phyloP scores from a whole-genome alignment of 2,329 filamentous ascomycete genomes.

The Colletotrichum tanaceti region DNA sequence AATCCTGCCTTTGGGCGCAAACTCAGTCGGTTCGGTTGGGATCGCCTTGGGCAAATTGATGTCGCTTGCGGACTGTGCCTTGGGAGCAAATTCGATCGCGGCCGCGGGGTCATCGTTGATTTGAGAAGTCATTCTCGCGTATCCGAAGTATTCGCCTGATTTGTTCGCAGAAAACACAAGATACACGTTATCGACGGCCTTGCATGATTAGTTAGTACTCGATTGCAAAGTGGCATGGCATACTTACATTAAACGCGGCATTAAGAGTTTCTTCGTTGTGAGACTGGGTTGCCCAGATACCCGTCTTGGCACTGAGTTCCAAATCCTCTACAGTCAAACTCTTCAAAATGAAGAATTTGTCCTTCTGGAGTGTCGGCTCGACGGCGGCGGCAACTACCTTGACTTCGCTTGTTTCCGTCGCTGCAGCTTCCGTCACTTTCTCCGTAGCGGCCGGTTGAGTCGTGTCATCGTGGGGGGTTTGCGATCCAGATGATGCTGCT shows the following conservation, averaged over 20 bases:
- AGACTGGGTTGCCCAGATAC: constrained; percentile 92
- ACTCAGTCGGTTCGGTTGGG: constrained; percentile 80
- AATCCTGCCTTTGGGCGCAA: constrained; percentile 83
- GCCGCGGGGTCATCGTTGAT: constrained; percentile 82
- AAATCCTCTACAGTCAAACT: constrained; percentile 92
- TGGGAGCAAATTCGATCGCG: constrained; percentile 76
- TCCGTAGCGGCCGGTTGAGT: constrained; percentile 1
- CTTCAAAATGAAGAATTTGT: constrained; percentile 92
- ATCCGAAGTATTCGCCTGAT: constrained; percentile 96
- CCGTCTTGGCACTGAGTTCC: constrained; percentile 86
- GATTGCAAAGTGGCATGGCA: background rate
- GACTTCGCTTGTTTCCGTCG: constrained; percentile 17
- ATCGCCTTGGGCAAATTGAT: constrained; percentile 82
- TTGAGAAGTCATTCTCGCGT: constrained; percentile 87
- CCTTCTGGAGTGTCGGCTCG: constrained; percentile 57
- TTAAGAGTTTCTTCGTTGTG: constrained; percentile 92
- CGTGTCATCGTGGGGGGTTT: constrained; percentile 20
- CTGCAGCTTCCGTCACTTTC: background rate
- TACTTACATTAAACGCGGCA: constrained; percentile 79
- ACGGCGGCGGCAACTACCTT: constrained; percentile 1
- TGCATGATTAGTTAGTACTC: constrained; percentile 30
- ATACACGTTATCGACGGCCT: constrained; percentile 87
- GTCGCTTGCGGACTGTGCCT: constrained; percentile 67
- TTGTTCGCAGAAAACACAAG: constrained; percentile 97
- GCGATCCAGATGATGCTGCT: constrained; percentile 51